Evolutionary conservation across 257 asterid genomes (phyloP).

Genomic region (Solanum lycopersicoides): DNA sequence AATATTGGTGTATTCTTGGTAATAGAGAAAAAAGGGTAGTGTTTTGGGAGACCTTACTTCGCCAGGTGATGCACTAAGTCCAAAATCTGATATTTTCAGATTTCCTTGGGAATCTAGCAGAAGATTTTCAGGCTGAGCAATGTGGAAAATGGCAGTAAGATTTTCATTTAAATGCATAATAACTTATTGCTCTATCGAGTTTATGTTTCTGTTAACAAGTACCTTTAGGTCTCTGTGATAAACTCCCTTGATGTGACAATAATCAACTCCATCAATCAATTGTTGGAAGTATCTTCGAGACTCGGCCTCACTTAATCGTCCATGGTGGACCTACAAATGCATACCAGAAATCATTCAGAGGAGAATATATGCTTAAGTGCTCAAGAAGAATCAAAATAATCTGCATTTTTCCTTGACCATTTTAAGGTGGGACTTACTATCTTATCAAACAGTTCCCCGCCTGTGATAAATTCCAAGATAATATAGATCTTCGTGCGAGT

Average conservation of each 20-base stretch:
- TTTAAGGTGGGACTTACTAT: conserved; percentile 46
- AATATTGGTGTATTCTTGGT: neutral
- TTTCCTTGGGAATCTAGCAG: conserved; percentile 90
- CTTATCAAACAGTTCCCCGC: conserved; percentile 97
- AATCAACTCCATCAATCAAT: conserved; percentile 94
- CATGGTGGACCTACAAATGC: conserved; percentile 67
- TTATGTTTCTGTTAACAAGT: neutral
- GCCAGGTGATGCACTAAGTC: conserved; percentile 90
- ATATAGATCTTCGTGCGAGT: conserved; percentile 94
- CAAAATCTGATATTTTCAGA: conserved; percentile 93
- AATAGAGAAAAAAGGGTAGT: neutral
- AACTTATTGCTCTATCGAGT: neutral
- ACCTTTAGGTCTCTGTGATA: conserved; percentile 96
- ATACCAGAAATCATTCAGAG: neutral
- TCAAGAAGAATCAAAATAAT: neutral
- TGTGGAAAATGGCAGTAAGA: conserved; percentile 9
- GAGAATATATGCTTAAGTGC: neutral
- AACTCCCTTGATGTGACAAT: conserved; percentile 92
- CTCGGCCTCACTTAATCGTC: conserved; percentile 95
- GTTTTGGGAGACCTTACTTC: conserved; percentile 36
- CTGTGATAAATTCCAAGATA: conserved; percentile 92
- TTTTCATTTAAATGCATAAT: neutral
- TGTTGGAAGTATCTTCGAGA: conserved; percentile 94
- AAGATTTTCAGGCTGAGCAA: conserved; percentile 91
- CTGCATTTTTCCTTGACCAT: neutral